phyloP scores from a whole-genome alignment of 257 asterid species.

The Coffea eugenioides region DNA sequence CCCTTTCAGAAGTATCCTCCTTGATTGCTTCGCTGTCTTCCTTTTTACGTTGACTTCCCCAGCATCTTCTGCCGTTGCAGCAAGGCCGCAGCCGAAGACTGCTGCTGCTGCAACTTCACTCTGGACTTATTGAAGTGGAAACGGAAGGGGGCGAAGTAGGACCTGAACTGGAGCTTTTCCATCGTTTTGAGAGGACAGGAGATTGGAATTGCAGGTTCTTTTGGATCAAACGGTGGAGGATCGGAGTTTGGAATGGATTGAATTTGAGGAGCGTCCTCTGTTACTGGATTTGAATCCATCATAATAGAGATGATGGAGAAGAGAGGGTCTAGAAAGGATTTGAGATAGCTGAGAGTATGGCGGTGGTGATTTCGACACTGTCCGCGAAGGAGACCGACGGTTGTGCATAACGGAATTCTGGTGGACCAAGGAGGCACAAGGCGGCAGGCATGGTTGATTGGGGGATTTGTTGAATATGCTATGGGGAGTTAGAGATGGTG shows the following conservation, averaged over 20 bases:
- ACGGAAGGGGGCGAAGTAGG: constrained; percentile 76
- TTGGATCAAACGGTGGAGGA: constrained; percentile 65
- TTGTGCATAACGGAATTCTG: too few species aligned
- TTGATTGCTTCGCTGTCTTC: too few species aligned
- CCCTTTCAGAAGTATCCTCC: too few species aligned
- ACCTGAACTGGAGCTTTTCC: constrained; percentile 71
- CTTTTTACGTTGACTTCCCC: constrained; percentile 19
- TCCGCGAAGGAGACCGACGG: too few species aligned
- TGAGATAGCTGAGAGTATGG: constrained; percentile 30
- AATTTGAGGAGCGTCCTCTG: not conserved
- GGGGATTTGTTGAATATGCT: too few species aligned
- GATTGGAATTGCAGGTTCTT: constrained; percentile 55
- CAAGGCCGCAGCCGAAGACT: constrained; percentile 27
- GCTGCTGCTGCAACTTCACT: constrained; percentile 37
- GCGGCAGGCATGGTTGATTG: too few species aligned
- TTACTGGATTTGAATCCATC: not conserved
- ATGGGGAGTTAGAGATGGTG: too few species aligned
- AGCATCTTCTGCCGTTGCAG: constrained; percentile 61
- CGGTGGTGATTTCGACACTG: constrained; percentile 34
- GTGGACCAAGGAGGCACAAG: too few species aligned
- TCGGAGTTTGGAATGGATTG: not conserved
- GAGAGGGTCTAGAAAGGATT: constrained; percentile 8
- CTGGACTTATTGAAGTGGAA: constrained; percentile 58
- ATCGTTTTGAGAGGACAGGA: constrained; percentile 81
- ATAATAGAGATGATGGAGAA: constrained; percentile 27